Conservation (phyloP, 2,329 filamentous ascomycete genomes). For the Gremmenia infestans region DNA sequence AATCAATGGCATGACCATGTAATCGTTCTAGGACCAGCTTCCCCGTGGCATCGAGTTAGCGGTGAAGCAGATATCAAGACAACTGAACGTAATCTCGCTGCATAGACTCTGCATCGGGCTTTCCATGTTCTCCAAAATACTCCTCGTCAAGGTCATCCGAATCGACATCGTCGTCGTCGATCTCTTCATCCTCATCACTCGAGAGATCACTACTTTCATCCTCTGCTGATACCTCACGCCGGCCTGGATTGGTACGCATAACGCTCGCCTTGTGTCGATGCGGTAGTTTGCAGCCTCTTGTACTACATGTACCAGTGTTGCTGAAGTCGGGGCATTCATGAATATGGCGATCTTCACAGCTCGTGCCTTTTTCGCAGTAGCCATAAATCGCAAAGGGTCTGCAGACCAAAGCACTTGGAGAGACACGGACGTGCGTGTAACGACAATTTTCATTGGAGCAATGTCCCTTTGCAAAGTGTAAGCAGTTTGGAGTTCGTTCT, state of each 20-base stretch:
- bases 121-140: constrained; percentile 52
- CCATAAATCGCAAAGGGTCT: constrained; percentile 78
- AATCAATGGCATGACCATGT: neutral
- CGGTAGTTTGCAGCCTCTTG: constrained; percentile 74
- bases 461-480: constrained; percentile 85
- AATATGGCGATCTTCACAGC: constrained; percentile 78
- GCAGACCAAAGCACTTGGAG: constrained; percentile 75
- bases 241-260: constrained; percentile 58
- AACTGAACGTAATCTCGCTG: constrained; percentile 56
- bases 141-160: constrained; percentile 66
- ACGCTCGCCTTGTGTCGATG: constrained; percentile 85
- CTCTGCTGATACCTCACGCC: constrained; percentile 37
- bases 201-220: constrained; percentile 64
- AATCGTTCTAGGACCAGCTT: constrained; percentile 1
- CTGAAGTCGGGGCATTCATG: constrained; percentile 94
- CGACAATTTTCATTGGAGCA: constrained; percentile 83
- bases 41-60: constrained; percentile 1
- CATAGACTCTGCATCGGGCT: constrained; percentile 46
- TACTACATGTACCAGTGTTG: constrained; percentile 80
- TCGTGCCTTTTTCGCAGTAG: constrained; percentile 78
- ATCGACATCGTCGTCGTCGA: constrained; percentile 73
- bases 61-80: constrained; percentile 13
- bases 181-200: constrained; percentile 65
- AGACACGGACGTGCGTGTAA: constrained; percentile 79
- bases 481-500: constrained; percentile 79